These are phyloP conservation scores for Echium plantagineum DNA, from an alignment of 257 asterid genomes.

Conservation along the genomic window DNA sequence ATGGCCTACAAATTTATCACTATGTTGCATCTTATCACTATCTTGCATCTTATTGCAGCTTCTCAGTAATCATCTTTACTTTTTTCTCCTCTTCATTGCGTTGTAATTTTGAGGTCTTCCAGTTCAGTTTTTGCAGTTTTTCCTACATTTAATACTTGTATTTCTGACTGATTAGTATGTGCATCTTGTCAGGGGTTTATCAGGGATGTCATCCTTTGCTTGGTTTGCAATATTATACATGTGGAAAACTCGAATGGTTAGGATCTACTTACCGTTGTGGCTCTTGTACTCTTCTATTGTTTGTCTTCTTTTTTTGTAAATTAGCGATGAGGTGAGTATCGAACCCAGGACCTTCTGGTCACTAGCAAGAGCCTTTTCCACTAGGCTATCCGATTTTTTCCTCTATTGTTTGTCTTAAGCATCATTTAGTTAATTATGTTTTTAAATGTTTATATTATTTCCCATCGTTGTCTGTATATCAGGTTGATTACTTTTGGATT, in stretches of 20 bases:
- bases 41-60: too few species aligned
- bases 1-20: too few species aligned
- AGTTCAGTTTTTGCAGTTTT: neutral
- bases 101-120: too few species aligned
- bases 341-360: too few species aligned
- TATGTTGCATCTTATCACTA: too few species aligned
- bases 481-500: neutral
- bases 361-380: too few species aligned
- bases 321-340: too few species aligned
- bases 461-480: neutral
- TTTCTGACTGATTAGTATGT: neutral
- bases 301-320: too few species aligned
- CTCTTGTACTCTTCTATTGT: neutral
- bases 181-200: conserved; percentile 50
- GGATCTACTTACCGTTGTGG: conserved; percentile 7
- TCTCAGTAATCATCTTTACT: too few species aligned
- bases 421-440: neutral
- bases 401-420: too few species aligned
- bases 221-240: conserved; percentile 73
- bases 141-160: neutral
- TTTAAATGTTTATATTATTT: neutral
- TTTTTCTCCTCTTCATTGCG: neutral
- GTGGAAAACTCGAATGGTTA: conserved; percentile 96
- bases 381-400: too few species aligned
- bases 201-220: conserved; percentile 69